A percentile compares a stretch with the other conserved stretches of the same genome.
Evolutionary conservation across 1,284 basidiomycete species (phyloP).

Genomic region (Marasmius oreades): DNA sequence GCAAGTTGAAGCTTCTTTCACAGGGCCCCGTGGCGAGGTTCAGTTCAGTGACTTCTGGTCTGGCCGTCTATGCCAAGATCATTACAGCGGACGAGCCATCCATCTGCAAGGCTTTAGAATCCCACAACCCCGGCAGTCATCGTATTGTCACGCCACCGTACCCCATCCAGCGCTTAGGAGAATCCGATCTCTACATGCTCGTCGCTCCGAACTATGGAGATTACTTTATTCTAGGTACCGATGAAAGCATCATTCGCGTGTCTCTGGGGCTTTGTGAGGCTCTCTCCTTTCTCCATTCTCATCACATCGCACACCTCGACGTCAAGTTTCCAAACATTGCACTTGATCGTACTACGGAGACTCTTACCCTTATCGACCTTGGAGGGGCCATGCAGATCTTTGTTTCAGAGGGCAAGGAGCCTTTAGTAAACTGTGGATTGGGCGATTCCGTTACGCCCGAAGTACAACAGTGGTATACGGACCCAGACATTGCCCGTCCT

Average conservation of each 20-base stretch:
- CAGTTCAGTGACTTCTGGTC: neutral
- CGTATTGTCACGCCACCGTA: neutral
- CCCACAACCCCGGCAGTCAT: neutral
- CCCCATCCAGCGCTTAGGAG: neutral
- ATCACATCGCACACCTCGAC: neutral
- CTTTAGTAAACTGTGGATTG: neutral
- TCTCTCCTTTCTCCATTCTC: neutral
- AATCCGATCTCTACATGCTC: neutral
- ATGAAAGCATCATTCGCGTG: neutral
- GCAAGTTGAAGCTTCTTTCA: too few relatives aligned
- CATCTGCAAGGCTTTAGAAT: neutral
- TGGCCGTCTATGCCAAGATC: neutral
- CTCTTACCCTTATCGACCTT: neutral
- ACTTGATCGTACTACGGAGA: neutral
- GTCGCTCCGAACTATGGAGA: neutral
- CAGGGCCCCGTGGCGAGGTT: neutral
- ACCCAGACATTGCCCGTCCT: neutral
- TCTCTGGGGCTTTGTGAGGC: neutral
- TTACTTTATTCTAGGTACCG: neutral
- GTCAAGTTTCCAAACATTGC: neutral
- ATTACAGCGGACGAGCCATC: neutral
- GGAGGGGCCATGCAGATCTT: neutral
- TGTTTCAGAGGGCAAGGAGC: too few relatives aligned
- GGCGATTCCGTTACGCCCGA: neutral
- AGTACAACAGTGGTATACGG: neutral